Percentiles rank a stretch among this genome's conserved stretches.
Evolutionary conservation across 2,329 filamentous ascomycete genomes (phyloP).

Genomic region (Domatiomyces globalis): DNA sequence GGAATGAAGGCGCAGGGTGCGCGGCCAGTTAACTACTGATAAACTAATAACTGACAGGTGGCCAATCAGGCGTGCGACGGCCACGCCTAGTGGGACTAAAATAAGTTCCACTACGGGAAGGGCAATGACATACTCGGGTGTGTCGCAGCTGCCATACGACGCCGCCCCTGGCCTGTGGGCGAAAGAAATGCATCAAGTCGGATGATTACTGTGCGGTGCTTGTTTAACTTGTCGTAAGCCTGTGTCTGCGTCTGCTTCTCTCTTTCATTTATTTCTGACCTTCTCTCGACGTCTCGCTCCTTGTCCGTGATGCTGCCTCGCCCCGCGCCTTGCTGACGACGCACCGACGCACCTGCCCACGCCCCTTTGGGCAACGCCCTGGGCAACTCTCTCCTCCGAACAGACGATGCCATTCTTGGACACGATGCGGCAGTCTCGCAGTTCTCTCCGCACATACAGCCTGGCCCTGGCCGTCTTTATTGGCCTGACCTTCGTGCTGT

Average conservation of each 20-base stretch:
- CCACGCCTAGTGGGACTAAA: not conserved
- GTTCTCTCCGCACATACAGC: conserved; percentile 8
- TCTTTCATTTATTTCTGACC: not conserved
- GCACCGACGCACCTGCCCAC: not conserved
- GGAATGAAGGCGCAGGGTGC: too few relatives aligned
- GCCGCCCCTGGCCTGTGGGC: too few relatives aligned
- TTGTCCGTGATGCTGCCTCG: not conserved
- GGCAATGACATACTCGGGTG: not conserved
- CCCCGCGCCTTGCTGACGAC: not conserved
- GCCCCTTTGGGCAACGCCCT: not conserved
- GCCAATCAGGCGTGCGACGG: not conserved
- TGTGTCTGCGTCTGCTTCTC: not conserved
- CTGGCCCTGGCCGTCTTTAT: conserved; percentile 11
- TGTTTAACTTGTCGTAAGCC: not conserved
- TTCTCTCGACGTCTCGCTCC: not conserved
- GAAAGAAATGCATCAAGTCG: not conserved
- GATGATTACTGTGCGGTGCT: not conserved
- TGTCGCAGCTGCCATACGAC: too few relatives aligned
- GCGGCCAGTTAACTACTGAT: too few relatives aligned
- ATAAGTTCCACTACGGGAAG: not conserved
- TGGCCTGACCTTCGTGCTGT: conserved; percentile 14
- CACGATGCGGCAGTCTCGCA: conserved; percentile 13
- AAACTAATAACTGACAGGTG: not conserved
- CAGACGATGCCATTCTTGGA: conserved; percentile 10
- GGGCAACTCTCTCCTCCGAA: not conserved